A percentile compares a stretch with the other conserved stretches of the same genome.
Evolutionary conservation across 2,329 filamentous ascomycete species (phyloP).

Genomic region (Botrytis pseudocinerea): DNA sequence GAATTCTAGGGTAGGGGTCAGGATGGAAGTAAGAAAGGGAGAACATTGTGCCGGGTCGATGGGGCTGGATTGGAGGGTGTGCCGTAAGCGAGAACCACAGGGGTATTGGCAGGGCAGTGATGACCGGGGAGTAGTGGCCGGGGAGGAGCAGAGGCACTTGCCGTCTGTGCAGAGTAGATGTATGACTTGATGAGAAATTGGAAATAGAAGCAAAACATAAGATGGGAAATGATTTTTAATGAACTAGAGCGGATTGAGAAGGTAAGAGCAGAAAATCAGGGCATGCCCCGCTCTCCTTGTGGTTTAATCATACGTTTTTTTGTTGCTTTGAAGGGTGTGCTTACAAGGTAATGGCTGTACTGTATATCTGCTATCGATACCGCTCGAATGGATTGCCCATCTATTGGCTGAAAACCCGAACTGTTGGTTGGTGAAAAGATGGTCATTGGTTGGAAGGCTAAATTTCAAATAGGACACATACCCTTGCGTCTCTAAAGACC

Average conservation of each 20-base stretch:
- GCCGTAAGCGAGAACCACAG: slow-evolving; percentile 9
- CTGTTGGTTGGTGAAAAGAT: neutral
- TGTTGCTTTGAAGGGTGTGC: neutral
- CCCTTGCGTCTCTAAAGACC: slow-evolving; percentile 2
- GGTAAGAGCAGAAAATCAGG: neutral
- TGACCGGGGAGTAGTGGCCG: neutral
- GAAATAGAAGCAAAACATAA: neutral
- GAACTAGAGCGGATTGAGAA: neutral
- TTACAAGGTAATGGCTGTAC: neutral
- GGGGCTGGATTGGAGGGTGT: slow-evolving; percentile 12
- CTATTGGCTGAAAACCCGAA: slow-evolving; percentile 16
- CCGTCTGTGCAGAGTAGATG: slow-evolving; percentile 13
- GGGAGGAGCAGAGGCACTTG: slow-evolving; percentile 10
- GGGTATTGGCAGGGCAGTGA: neutral
- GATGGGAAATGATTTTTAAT: neutral
- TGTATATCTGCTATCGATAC: slow-evolving; percentile 1
- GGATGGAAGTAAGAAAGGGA: slow-evolving; percentile 22
- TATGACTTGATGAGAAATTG: slow-evolving; percentile 6
- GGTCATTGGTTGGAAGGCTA: neutral
- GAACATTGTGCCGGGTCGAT: slow-evolving; percentile 21
- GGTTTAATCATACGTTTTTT: slow-evolving; percentile 1
- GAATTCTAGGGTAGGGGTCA: slow-evolving; percentile 2
- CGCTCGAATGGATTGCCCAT: slow-evolving; percentile 7
- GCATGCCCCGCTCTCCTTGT: neutral
- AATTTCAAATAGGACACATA: slow-evolving; percentile 1